Conservation (phyloP, 345 rosid species). For the Punica granatum region DNA sequence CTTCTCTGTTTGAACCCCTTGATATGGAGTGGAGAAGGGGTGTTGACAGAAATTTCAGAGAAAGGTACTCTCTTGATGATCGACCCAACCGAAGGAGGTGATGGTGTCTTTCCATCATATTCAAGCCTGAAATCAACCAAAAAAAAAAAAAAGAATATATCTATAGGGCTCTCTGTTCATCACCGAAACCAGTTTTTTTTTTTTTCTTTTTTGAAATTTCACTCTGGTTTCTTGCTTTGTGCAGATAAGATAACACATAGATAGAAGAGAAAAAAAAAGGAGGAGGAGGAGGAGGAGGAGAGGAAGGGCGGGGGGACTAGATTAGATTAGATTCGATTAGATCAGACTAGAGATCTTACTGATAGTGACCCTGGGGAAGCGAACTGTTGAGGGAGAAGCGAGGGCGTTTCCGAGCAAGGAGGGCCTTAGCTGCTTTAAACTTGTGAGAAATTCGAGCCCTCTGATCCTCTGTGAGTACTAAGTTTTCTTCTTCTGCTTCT, state of each 20-base stretch:
- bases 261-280: no score
- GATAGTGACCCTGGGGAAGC: no score
- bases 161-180: not conserved
- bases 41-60: conserved; percentile 35
- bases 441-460: conserved; percentile 47
- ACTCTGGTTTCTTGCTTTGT: no score
- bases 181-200: no score
- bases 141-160: not conserved
- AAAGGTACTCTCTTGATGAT: conserved; percentile 48
- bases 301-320: conserved; percentile 5
- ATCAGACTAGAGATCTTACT: not conserved
- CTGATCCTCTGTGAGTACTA: conserved; percentile 20
- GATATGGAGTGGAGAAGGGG: conserved; percentile 18
- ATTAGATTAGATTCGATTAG: no score
- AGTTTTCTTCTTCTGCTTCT: conserved; percentile 5
- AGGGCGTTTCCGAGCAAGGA: conserved; percentile 58
- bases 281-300: conserved; percentile 19
- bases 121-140: conserved; percentile 1
- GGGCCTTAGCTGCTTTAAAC: conserved; percentile 59
- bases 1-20: conserved; percentile 10
- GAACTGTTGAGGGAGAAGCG: conserved; percentile 16
- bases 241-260: no score
- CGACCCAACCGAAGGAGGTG: conserved; percentile 7
- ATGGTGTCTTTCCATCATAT: conserved; percentile 8
- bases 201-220: no score